Evolutionary conservation across 1,139 yeast species (phyloP), one percentile per base, ranked within the genome.

Genomic region (Blastobotrys illinoisensis): DNA sequence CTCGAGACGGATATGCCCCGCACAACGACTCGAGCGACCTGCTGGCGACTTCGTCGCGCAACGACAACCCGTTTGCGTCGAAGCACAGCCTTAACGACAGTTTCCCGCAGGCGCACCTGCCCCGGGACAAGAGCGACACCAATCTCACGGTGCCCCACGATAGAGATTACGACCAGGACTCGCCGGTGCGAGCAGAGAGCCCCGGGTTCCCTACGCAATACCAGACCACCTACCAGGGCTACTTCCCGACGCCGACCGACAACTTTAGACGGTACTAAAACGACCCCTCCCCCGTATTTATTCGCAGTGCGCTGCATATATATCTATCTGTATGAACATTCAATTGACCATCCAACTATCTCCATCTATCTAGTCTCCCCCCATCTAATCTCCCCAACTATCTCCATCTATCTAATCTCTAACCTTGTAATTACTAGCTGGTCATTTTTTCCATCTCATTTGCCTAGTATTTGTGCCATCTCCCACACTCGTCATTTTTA

Each of bases 1-100:
- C 95, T 2, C 81, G 89, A 81, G 87, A 68, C 50, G 74, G 73
- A 6, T 55, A 58, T 47, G 52, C 58, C 11, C 60, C 58, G 44
- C 46, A 47, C 40, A 46, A 47, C 36, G 47, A 28, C 40, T 44
- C 32, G 20, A 47, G 49, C 45, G 47, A 44, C 47, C 40, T 36
- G 48, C 32, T 24, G 26, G 24, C 24, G 46, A 45, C 26, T 51
- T 50, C 20, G 46, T 50, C 21, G 45, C 53, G 21, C 43, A 54
- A 5, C 40, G 36, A 44, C 28, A 28, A 36, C 18, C 50, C 47
- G 14, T 50, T 49, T n/a, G 40, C 40, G 16, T 32, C 40, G 16
- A 14, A 32, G 7, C 26, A n/a, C 51, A 44, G 26, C 52, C 18
- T 53, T 54, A n/a, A 49, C 16, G 64, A 62, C 9, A 54, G 47